These are phyloP conservation scores for Uronychia setigera DNA, from an alignment of 73 alveolate genomes.

Conservation along the genomic window DNA sequence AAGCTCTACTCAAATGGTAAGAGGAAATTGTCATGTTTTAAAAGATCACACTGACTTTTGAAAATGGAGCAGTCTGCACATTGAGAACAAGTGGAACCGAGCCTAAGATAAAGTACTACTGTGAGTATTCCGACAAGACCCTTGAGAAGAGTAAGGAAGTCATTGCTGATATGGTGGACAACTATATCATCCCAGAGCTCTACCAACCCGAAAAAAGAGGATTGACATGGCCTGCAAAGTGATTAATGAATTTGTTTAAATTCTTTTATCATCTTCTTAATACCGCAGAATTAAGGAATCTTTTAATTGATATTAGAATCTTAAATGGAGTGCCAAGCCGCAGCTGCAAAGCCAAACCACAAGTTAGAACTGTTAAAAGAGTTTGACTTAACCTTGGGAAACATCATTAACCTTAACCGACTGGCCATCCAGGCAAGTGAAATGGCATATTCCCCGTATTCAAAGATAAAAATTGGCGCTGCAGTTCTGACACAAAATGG, in stretches of 20 bases:
- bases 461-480: slow-evolving; percentile 51
- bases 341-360: slow-evolving; percentile 5
- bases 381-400: slow-evolving; percentile 49
- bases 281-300: too few species aligned
- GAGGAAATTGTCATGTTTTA: too few species aligned
- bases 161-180: slow-evolving; percentile 18
- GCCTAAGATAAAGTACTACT: slow-evolving; percentile 61
- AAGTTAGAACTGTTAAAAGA: slow-evolving; percentile 32
- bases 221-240: not conserved
- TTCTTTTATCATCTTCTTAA: too few species aligned
- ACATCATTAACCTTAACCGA: slow-evolving; percentile 42
- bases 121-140: slow-evolving; percentile 30
- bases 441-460: slow-evolving; percentile 11
- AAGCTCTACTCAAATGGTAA: slow-evolving; percentile 54
- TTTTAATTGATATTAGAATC: too few species aligned
- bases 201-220: slow-evolving; percentile 32
- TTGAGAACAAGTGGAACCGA: slow-evolving; percentile 59
- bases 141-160: slow-evolving; percentile 19
- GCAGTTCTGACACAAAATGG: slow-evolving; percentile 41
- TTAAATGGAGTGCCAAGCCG: too few species aligned
- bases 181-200: slow-evolving; percentile 16
- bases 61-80: slow-evolving; percentile 33
- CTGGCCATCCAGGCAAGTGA: slow-evolving; percentile 52
- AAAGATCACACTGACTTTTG: slow-evolving; percentile 54
- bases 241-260: too few species aligned